Conservation (phyloP, 2,329 filamentous ascomycete genomes). For the Pestalotiopsis sp. region DNA sequence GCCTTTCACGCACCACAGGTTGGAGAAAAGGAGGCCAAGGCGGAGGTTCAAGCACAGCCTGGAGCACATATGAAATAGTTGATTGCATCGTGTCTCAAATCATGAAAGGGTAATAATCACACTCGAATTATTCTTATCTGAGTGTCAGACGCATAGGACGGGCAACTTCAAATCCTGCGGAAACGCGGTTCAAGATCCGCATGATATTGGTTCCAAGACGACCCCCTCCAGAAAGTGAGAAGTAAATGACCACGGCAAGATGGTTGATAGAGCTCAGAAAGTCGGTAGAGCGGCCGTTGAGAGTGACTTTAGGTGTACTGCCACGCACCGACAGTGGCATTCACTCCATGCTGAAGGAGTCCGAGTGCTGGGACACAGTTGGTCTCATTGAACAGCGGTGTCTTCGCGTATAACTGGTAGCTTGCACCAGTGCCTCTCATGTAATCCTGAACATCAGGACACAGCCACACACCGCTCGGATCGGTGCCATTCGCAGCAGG, state of each 20-base stretch:
- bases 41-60: too few relatives aligned
- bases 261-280: neutral
- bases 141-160: too few relatives aligned
- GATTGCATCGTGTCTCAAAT: too few relatives aligned
- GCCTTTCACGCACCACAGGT: too few relatives aligned
- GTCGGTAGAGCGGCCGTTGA: too few relatives aligned
- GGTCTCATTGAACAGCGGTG: constrained; percentile 24
- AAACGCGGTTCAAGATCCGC: too few relatives aligned
- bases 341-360: constrained; percentile 29
- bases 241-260: neutral
- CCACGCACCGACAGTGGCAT: constrained; percentile 36
- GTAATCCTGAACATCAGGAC: constrained; percentile 24
- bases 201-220: too few relatives aligned
- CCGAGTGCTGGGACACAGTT: constrained; percentile 37
- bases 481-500: constrained; percentile 30
- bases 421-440: constrained; percentile 24
- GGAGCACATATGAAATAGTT: too few relatives aligned
- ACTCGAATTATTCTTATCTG: too few relatives aligned
- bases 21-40: too few relatives aligned
- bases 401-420: constrained; percentile 30
- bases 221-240: neutral
- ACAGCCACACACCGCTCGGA: constrained; percentile 28
- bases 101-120: too few relatives aligned
- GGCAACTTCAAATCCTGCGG: too few relatives aligned
- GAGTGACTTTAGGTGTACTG: constrained; percentile 36